These are phyloP conservation scores for Pseudopediastrum boryanum DNA, from an alignment of 139 green algal genomes.

Conservation along the genomic window DNA sequence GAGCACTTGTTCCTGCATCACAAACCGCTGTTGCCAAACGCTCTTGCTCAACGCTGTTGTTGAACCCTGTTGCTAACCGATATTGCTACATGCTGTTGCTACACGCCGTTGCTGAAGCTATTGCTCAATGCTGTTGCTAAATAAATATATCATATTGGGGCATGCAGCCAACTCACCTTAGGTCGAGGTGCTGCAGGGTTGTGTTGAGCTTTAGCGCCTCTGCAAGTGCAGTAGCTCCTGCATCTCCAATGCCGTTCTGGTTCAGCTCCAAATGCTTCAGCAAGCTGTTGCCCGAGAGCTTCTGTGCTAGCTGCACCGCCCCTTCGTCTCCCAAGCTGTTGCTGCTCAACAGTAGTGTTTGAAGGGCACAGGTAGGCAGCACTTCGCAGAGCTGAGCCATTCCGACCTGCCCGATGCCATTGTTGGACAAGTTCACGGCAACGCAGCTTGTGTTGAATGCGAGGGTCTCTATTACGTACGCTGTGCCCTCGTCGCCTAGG, in stretches of 20 bases:
- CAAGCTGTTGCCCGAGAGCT: slow-evolving; percentile 52
- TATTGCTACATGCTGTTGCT: too few species aligned
- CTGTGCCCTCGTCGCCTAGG: slow-evolving; percentile 87
- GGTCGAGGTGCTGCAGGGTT: slow-evolving; percentile 81
- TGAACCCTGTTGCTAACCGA: too few species aligned
- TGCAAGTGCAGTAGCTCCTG: slow-evolving; percentile 77
- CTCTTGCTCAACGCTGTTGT: too few species aligned
- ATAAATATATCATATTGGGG: too few species aligned
- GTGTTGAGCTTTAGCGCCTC: slow-evolving; percentile 88
- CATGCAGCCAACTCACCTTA: slow-evolving; percentile 54
- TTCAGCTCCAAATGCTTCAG: slow-evolving; percentile 88
- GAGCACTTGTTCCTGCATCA: too few species aligned
- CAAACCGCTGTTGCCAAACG: too few species aligned
- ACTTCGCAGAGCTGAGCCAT: slow-evolving; percentile 70
- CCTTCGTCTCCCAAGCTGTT: slow-evolving; percentile 75
- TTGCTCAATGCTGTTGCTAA: too few species aligned
- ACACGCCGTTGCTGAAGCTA: too few species aligned
- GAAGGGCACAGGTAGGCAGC: slow-evolving; percentile 43
- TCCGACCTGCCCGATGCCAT: slow-evolving; percentile 85
- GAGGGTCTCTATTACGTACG: slow-evolving; percentile 87
- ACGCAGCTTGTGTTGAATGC: slow-evolving; percentile 90
- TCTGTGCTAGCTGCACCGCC: slow-evolving; percentile 64
- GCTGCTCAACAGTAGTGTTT: slow-evolving; percentile 72
- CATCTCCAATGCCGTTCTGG: slow-evolving; percentile 86
- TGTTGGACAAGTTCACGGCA: slow-evolving; percentile 86